Conservation (phyloP, 2,329 filamentous ascomycete genomes). For the Ceratocystis colombiana region DNA sequence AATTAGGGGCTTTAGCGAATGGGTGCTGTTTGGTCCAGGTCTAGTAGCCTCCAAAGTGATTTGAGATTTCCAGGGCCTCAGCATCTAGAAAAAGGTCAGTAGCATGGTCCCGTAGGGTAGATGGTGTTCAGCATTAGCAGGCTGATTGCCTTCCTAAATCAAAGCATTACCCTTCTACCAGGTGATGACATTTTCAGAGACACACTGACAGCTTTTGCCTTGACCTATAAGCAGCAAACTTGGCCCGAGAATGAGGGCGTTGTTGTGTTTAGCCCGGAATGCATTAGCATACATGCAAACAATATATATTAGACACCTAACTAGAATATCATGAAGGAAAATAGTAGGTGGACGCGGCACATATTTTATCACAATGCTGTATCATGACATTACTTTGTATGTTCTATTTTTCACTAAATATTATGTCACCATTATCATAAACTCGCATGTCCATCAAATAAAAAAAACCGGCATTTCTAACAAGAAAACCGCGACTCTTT, state of each 20-base stretch:
- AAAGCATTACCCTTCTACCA: conserved; percentile 52
- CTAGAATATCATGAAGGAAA: conserved; percentile 27
- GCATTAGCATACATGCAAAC: conserved; percentile 51
- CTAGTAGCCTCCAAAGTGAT: conserved; percentile 52
- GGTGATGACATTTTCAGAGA: conserved; percentile 59
- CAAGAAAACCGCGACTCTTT: conserved; percentile 12
- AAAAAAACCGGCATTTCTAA: not conserved
- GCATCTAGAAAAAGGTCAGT: conserved; percentile 50
- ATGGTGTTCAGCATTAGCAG: conserved; percentile 50
- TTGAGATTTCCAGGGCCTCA: conserved; percentile 46
- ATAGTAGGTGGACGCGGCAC: not conserved
- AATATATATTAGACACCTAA: conserved; percentile 32
- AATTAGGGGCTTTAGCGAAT: conserved; percentile 66
- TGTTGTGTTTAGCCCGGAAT: conserved; percentile 58
- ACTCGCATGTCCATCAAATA: too few species aligned
- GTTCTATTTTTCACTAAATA: not conserved
- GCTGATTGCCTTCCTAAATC: conserved; percentile 50
- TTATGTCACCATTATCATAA: too few species aligned
- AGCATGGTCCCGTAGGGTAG: conserved; percentile 48
- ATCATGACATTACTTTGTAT: not conserved
- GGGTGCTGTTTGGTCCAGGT: conserved; percentile 62
- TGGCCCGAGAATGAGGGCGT: conserved; percentile 63
- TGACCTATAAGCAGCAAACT: conserved; percentile 55
- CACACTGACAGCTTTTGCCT: conserved; percentile 60
- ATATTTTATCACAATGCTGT: not conserved